Evolutionary conservation across 2,329 filamentous ascomycete genomes (phyloP), one percentile per base, ranked within the genome.

Genomic region (Penicillium freii): DNA sequence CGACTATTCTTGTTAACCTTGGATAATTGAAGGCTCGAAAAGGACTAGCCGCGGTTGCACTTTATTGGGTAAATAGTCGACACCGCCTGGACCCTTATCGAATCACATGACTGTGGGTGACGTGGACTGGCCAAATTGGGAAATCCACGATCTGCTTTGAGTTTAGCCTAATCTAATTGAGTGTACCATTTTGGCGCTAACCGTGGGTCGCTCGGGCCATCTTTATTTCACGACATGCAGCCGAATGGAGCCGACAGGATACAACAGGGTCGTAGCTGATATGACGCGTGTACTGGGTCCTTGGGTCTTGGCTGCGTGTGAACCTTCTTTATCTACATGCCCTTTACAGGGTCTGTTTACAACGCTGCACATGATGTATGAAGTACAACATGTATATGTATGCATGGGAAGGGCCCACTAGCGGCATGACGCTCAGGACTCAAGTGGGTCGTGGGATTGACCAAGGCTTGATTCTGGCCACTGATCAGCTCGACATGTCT

Each of bases 401-500:
- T 40, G n/a, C 25, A 29, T 17, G 21, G n/a, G 39, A 45, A 45
- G 17, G 39, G 10, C 21, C 29, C 39, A 36, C 39, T 38, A 23
- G 39, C 23, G 21, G 44, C 49, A 51, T 54, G 57, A 58, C 51
- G 33, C 45, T 44, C 36, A 49, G 19, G 34, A 25, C 31, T 53
- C 33, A 57, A 58, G 64, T 66, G 64, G 64, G 59, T 54, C 51
- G 5, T 31, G 21, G 39, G 48, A 57, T 57, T 47, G 59, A 60
- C 57, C 48, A 62, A 64, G 57, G 51, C 61, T 51, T 61, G 61
- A 57, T 62, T 64, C 58, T 62, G 62, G 56, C 36, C 36, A 51
- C 51, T 45, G 61, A 65, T 61, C 62, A 50, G 49, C 44, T 50
- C 56, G 42, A 46, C 56, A 58, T 60, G 54, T 66, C 47, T 61